phyloP scores from a whole-genome alignment of 2,329 filamentous ascomycete species.

The Aspergillus ibericus region DNA sequence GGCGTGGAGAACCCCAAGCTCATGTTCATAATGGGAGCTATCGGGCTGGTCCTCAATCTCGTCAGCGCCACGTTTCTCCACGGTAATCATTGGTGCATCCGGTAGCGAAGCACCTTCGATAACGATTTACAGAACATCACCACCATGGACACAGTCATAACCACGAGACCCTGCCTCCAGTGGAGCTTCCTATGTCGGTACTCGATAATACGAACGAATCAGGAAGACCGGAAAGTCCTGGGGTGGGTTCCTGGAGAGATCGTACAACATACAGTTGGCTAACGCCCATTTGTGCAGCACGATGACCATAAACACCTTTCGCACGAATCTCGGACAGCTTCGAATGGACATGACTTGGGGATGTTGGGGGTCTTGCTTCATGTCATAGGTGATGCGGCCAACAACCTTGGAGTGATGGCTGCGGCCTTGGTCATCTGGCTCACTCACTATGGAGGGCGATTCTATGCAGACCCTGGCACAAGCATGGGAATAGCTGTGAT shows the following conservation, averaged over 20 bases:
- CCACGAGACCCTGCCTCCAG: slow-evolving; percentile 2
- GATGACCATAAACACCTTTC: slow-evolving; percentile 27
- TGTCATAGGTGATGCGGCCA: slow-evolving; percentile 70
- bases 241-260: not conserved
- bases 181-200: not conserved
- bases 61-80: slow-evolving; percentile 67
- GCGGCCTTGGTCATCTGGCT: slow-evolving; percentile 70
- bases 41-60: slow-evolving; percentile 67
- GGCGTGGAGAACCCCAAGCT: slow-evolving; percentile 65
- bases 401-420: slow-evolving; percentile 74
- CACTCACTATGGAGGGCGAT: slow-evolving; percentile 56
- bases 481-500: slow-evolving; percentile 71
- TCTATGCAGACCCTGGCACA: slow-evolving; percentile 71
- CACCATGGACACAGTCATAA: slow-evolving; percentile 23
- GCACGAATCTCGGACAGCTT: slow-evolving; percentile 23
- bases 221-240: not conserved
- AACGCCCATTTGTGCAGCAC: slow-evolving; percentile 18
- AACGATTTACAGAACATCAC: slow-evolving; percentile 10
- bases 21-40: slow-evolving; percentile 67
- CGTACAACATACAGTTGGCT: not conserved
- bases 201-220: not conserved
- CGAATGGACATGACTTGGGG: slow-evolving; percentile 62
- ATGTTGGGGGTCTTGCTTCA: slow-evolving; percentile 71
- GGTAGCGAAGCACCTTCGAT: not conserved
- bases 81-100: slow-evolving; percentile 40